Conservation (phyloP, 2,329 filamentous ascomycete species). For the Ceratocystis papillata region DNA sequence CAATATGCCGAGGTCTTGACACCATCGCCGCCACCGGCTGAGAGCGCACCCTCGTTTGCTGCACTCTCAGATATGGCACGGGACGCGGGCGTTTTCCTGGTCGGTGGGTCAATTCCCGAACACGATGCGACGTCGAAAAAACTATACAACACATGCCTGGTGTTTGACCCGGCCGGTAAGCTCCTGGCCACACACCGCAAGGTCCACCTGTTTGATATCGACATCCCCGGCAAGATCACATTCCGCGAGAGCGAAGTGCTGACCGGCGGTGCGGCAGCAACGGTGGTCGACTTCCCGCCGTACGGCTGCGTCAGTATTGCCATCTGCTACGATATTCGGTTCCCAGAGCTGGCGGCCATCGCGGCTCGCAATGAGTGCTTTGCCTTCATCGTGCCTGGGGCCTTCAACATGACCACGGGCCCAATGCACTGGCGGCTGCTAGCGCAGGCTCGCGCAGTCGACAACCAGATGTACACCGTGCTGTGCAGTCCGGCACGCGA, state of each 20-base stretch:
- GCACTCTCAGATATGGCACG: constrained; percentile 69
- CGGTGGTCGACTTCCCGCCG: constrained; percentile 73
- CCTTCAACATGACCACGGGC: constrained; percentile 91
- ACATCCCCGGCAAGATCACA: constrained; percentile 87
- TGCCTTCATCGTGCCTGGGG: constrained; percentile 83
- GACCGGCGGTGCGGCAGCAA: constrained; percentile 72
- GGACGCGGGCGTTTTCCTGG: constrained; percentile 67
- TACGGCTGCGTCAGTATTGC: constrained; percentile 80
- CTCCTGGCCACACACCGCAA: constrained; percentile 85
- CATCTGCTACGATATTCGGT: constrained; percentile 97
- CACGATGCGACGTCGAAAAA: constrained; percentile 44
- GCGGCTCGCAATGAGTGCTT: constrained; percentile 81
- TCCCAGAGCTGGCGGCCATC: constrained; percentile 84
- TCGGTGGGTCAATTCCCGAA: constrained; percentile 91
- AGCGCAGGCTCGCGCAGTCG: constrained; percentile 71
- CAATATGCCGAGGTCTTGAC: constrained; percentile 83
- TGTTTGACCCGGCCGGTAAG: constrained; percentile 67
- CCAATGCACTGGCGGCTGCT: constrained; percentile 82
- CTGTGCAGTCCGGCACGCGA: constrained; percentile 86
- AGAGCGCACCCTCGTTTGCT: constrained; percentile 72
- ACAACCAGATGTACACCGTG: constrained; percentile 90
- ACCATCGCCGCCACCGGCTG: constrained; percentile 53
- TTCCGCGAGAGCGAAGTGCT: constrained; percentile 89
- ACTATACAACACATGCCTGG: constrained; percentile 84
- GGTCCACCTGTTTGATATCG: constrained; percentile 93